These are phyloP conservation scores for Fusarium sp. DNA, from an alignment of 2,329 filamentous ascomycete genomes.

Conservation along the genomic window DNA sequence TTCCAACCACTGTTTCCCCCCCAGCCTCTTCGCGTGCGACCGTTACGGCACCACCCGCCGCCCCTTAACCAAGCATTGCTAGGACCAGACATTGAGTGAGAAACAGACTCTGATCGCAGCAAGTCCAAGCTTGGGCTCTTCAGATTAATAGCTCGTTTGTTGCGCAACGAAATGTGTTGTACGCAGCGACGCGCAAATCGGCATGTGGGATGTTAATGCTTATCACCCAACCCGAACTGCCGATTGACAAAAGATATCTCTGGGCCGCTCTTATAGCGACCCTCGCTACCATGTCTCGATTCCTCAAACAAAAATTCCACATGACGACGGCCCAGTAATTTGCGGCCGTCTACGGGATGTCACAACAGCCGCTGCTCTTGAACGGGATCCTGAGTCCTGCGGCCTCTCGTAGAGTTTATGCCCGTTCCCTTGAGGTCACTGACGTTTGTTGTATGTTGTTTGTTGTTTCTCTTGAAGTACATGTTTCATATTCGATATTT, in stretches of 20 bases:
- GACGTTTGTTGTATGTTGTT: neutral
- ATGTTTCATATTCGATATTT: neutral
- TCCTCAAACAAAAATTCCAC: neutral
- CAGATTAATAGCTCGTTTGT: neutral
- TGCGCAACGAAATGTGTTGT: constrained; percentile 64
- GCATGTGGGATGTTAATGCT: constrained; percentile 60
- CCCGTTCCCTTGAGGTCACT: neutral
- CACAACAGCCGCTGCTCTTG: neutral
- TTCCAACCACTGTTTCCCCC: constrained; percentile 69
- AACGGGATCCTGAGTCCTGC: neutral
- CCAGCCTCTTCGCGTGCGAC: constrained; percentile 72
- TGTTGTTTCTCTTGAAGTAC: neutral
- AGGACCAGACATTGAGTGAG: constrained; percentile 68
- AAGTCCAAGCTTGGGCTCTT: constrained; percentile 61
- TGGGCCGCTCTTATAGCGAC: neutral
- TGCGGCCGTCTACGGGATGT: neutral
- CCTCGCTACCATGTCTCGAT: neutral
- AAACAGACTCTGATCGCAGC: constrained; percentile 63
- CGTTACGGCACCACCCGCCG: constrained; percentile 67
- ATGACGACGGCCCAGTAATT: neutral
- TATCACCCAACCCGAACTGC: constrained; percentile 40
- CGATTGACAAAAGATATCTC: neutral
- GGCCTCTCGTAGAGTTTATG: neutral
- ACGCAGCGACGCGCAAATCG: constrained; percentile 69
- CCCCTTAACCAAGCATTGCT: constrained; percentile 70